phyloP scores from a whole-genome alignment of 306 rosid genomes.

The Glycine latifolia region DNA sequence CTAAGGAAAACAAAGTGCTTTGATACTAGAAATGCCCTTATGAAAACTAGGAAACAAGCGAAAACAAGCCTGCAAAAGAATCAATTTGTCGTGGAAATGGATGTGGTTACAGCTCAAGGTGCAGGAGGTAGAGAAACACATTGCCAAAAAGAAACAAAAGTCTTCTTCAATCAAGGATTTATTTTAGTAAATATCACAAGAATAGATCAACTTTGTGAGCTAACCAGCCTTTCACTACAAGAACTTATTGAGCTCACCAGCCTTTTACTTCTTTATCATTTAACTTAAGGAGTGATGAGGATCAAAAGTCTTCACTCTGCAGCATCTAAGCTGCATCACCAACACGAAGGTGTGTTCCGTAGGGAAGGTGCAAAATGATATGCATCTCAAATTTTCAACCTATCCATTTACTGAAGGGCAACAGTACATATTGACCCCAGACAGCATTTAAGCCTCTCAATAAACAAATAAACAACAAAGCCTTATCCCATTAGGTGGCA shows the following conservation, averaged over 20 bases:
- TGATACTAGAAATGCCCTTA: neutral
- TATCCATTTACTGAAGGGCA: neutral
- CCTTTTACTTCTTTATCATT: too few species aligned
- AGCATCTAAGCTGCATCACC: neutral
- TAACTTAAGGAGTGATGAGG: neutral
- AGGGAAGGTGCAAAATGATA: neutral
- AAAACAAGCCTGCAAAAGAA: neutral
- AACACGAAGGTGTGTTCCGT: neutral
- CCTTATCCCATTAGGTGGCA: too few species aligned
- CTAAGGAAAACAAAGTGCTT: neutral
- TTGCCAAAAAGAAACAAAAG: conserved; percentile 2
- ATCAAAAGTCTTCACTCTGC: neutral
- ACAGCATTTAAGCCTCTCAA: neutral
- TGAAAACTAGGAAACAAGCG: neutral
- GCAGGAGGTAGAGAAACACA: conserved; percentile 13
- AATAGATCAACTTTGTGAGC: neutral
- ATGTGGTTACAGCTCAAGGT: conserved; percentile 1
- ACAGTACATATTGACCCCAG: neutral
- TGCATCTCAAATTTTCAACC: neutral
- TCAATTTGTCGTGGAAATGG: neutral
- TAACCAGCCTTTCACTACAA: too few species aligned
- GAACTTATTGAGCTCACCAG: too few species aligned
- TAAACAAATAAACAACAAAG: too few species aligned
- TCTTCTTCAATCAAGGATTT: neutral
- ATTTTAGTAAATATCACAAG: conserved; percentile 10